A percentile compares a stretch with the other conserved stretches of the same genome.
Evolutionary conservation across 768 basidiomycete species (phyloP).

Genomic region (Russula brevipes): DNA sequence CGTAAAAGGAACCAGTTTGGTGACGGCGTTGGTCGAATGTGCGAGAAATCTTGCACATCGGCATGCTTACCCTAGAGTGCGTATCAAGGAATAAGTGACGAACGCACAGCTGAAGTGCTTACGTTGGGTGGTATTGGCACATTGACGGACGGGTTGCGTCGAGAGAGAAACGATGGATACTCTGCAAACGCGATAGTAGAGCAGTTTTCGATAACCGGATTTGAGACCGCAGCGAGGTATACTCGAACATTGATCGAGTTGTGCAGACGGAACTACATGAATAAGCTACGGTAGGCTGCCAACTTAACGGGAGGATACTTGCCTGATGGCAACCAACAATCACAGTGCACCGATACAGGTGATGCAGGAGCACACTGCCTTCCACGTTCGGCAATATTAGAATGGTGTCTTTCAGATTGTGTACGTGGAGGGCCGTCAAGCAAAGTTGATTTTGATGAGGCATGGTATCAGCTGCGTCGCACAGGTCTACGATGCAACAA

Average conservation of each 20-base stretch:
- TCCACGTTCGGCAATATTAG: slow-evolving; percentile 59
- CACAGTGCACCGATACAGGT: slow-evolving; percentile 57
- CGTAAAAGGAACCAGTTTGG: slow-evolving; percentile 55
- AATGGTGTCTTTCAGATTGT: slow-evolving; percentile 53
- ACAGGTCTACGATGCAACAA: slow-evolving; percentile 66
- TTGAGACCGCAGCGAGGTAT: slow-evolving; percentile 60
- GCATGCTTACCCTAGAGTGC: slow-evolving; percentile 37
- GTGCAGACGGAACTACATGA: slow-evolving; percentile 80
- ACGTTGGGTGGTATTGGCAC: slow-evolving; percentile 2
- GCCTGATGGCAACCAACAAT: slow-evolving; percentile 81
- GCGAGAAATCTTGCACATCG: slow-evolving; percentile 80
- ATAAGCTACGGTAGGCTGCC: not conserved
- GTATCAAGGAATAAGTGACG: not conserved
- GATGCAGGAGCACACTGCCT: slow-evolving; percentile 71
- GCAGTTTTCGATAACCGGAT: slow-evolving; percentile 80
- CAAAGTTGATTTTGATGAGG: slow-evolving; percentile 23
- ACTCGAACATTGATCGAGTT: slow-evolving; percentile 58
- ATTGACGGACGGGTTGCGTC: not conserved
- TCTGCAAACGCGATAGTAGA: slow-evolving; percentile 52
- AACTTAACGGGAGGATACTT: slow-evolving; percentile 15
- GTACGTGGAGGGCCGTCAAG: slow-evolving; percentile 59
- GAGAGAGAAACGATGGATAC: slow-evolving; percentile 47
- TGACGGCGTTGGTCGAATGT: slow-evolving; percentile 68
- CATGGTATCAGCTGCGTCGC: slow-evolving; percentile 7
- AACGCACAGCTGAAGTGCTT: not conserved